These are phyloP conservation scores for Didymella lethalis DNA, from an alignment of 2,329 filamentous ascomycete species.

Conservation along the genomic window DNA sequence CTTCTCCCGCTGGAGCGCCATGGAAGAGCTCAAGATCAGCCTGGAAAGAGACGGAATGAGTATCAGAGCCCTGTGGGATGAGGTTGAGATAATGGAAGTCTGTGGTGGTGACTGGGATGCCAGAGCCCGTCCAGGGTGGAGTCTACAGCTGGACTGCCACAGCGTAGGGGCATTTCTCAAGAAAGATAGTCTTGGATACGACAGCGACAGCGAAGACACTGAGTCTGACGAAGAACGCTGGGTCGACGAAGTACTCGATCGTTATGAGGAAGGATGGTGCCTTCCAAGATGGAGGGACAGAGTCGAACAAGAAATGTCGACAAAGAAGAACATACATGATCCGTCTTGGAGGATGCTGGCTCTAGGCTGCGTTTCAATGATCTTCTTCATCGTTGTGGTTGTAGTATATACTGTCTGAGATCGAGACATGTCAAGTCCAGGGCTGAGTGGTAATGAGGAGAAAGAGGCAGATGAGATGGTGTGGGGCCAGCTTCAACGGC, in stretches of 20 bases:
- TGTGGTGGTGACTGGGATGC: slow-evolving; percentile 71
- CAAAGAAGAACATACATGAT: slow-evolving; percentile 1
- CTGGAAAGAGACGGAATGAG: slow-evolving; percentile 91
- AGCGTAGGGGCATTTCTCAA: background rate
- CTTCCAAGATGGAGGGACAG: slow-evolving; percentile 16
- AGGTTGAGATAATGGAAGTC: slow-evolving; percentile 85
- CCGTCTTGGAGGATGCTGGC: slow-evolving; percentile 7
- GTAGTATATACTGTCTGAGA: slow-evolving; percentile 9
- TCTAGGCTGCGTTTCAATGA: slow-evolving; percentile 4
- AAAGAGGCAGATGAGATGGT: background rate
- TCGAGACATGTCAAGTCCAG: background rate
- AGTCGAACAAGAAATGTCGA: slow-evolving; percentile 10
- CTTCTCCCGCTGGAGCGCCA: slow-evolving; percentile 22
- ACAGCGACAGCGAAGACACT: slow-evolving; percentile 5
- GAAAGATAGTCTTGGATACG: background rate
- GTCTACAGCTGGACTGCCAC: slow-evolving; percentile 18
- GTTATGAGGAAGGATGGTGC: slow-evolving; percentile 14
- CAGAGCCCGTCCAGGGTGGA: slow-evolving; percentile 24
- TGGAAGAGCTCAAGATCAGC: slow-evolving; percentile 82
- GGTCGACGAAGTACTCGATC: slow-evolving; percentile 6
- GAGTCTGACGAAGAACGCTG: background rate
- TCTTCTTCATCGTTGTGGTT: slow-evolving; percentile 3
- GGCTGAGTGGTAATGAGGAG: background rate
- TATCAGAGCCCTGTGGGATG: slow-evolving; percentile 72
- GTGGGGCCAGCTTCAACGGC: background rate